phyloP scores from a whole-genome alignment of 371 early-diverging fungal genomes.

The Mortierella sp. region DNA sequence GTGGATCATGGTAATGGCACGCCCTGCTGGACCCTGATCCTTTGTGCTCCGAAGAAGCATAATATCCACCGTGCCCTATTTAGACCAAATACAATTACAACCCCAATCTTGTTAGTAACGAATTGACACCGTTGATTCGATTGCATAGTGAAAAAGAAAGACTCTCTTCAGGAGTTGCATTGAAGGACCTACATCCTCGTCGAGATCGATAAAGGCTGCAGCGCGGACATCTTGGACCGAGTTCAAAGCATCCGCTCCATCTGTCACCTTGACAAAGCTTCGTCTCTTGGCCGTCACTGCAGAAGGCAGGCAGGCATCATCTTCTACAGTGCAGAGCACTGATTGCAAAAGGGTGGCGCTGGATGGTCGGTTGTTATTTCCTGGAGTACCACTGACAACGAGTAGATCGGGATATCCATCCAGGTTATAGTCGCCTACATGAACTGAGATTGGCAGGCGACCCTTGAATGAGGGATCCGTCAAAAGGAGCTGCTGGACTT shows the following conservation, averaged over 20 bases:
- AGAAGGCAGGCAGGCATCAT: conserved; percentile 54
- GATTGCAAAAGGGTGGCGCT: conserved; percentile 69
- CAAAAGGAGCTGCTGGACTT: conserved; percentile 59
- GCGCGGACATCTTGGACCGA: conserved; percentile 60
- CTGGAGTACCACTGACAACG: conserved; percentile 65
- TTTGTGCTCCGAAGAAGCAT: conserved; percentile 60
- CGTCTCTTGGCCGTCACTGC: conserved; percentile 61
- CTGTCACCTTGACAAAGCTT: conserved; percentile 63
- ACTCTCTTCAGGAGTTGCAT: background rate
- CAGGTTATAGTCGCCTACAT: conserved; percentile 83
- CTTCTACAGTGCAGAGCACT: conserved; percentile 59
- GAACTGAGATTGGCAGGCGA: conserved; percentile 61
- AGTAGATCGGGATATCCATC: conserved; percentile 94
- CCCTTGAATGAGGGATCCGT: conserved; percentile 65
- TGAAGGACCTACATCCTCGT: conserved; percentile 78
- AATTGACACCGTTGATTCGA: background rate
- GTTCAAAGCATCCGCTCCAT: conserved; percentile 69
- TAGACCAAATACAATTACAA: background rate
- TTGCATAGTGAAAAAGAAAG: background rate
- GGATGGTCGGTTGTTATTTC: conserved; percentile 24
- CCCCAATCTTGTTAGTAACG: background rate
- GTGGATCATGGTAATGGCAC: conserved; percentile 61
- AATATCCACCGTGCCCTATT: conserved; percentile 87
- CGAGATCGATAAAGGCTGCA: conserved; percentile 87
- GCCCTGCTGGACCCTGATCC: conserved; percentile 23